Percentiles rank a stretch among this genome's conserved stretches.
phyloP scores from a whole-genome alignment of 2,329 filamentous ascomycete genomes.

The Aureobasidium zeae region DNA sequence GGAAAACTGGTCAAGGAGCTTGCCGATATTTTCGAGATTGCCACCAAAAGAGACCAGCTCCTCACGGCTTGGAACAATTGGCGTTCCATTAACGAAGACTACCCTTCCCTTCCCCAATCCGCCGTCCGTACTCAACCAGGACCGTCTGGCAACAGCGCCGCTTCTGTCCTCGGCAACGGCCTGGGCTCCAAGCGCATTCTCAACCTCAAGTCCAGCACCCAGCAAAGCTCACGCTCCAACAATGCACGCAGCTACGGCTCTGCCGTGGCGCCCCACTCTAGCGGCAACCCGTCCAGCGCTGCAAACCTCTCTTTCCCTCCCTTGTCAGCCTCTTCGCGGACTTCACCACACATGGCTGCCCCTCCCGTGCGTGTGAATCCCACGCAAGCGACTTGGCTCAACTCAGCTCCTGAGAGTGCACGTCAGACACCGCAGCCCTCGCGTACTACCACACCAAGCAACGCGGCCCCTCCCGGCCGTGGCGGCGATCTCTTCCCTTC shows the following conservation, averaged over 20 bases:
- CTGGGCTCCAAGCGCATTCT: constrained; percentile 53
- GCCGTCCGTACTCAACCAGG: constrained; percentile 47
- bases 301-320: constrained; percentile 20
- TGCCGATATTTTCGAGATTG: constrained; percentile 84
- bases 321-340: constrained; percentile 14
- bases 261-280: constrained; percentile 21
- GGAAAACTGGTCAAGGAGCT: constrained; percentile 87
- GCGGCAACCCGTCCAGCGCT: constrained; percentile 5
- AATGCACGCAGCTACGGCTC: constrained; percentile 44
- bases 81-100: constrained; percentile 93
- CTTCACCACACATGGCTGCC: constrained; percentile 8
- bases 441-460: constrained; percentile 27
- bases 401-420: constrained; percentile 23
- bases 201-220: constrained; percentile 59
- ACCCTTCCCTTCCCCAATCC: constrained; percentile 73
- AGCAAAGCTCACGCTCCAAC: constrained; percentile 54
- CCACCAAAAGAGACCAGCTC: constrained; percentile 60
- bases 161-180: constrained; percentile 41
- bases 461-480: constrained; percentile 23
- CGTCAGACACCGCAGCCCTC: constrained; percentile 29
- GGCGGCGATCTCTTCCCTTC: constrained; percentile 65
- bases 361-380: constrained; percentile 21
- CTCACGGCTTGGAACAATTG: constrained; percentile 88
- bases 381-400: constrained; percentile 24
- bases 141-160: constrained; percentile 51